Evolutionary conservation across 306 rosid species (phyloP).

Genomic region (Adenanthera pavonina): DNA sequence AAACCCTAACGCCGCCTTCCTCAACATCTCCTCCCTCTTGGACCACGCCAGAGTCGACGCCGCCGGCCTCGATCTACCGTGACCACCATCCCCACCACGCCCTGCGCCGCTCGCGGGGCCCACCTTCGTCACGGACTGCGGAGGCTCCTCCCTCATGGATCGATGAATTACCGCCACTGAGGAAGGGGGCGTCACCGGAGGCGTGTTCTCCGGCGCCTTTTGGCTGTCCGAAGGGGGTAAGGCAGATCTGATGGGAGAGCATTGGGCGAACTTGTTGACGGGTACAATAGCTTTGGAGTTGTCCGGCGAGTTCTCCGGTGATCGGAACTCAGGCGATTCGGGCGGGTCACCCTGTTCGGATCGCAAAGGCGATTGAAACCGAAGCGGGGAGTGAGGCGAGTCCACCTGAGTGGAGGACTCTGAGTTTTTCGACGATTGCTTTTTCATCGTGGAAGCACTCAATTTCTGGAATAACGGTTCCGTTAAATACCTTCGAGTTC

Average conservation of each 20-base stretch:
- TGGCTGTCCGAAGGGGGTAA: conserved; percentile 35
- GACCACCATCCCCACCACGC: conserved; percentile 20
- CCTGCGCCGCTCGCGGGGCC: conserved; percentile 45
- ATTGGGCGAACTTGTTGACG: conserved; percentile 48
- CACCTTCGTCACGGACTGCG: conserved; percentile 49
- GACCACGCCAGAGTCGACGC: conserved; percentile 33
- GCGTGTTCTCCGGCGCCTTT: conserved; percentile 41
- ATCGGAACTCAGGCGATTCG: conserved; percentile 54
- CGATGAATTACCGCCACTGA: conserved; percentile 47
- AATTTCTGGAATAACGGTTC: conserved; percentile 32
- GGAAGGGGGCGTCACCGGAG: conserved; percentile 34
- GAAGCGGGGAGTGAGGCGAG: conserved; percentile 75
- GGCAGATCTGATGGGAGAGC: conserved; percentile 51
- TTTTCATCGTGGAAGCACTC: conserved; percentile 53
- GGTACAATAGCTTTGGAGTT: conserved; percentile 66
- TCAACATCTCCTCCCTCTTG: conserved; percentile 49
- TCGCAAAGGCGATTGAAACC: conserved; percentile 67
- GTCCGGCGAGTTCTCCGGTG: conserved; percentile 66
- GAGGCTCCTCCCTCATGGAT: conserved; percentile 53
- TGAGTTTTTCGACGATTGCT: conserved; percentile 56
- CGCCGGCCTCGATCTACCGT: conserved; percentile 45
- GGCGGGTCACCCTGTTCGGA: conserved; percentile 73
- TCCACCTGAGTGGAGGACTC: conserved; percentile 60
- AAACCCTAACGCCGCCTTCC: conserved; percentile 82
- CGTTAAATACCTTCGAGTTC: conserved; percentile 22